phyloP scores from a whole-genome alignment of 2,329 filamentous ascomycete genomes.

The Aspergillus unguis region DNA sequence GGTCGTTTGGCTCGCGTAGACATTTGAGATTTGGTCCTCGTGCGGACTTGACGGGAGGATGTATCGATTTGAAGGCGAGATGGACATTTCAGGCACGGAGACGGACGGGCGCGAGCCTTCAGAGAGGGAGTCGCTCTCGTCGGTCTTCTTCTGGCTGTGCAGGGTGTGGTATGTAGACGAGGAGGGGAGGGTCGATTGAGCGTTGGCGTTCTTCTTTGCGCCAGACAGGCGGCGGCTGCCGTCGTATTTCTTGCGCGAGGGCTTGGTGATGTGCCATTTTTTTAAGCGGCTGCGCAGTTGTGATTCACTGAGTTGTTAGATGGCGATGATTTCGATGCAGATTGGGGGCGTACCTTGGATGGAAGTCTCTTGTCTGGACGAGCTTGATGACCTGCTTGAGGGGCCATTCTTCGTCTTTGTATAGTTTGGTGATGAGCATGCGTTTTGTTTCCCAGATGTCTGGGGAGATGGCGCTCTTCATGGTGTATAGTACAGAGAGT shows the following conservation, averaged over 20 bases:
- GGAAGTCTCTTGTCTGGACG: constrained; percentile 11
- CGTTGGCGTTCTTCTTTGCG: constrained; percentile 5
- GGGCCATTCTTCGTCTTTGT: constrained; percentile 14
- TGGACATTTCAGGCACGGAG: constrained; percentile 1
- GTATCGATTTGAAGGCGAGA: neutral
- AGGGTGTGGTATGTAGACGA: constrained; percentile 2
- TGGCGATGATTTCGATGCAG: neutral
- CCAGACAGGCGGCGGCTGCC: constrained; percentile 3
- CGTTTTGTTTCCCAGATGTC: constrained; percentile 13
- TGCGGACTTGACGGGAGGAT: constrained; percentile 2
- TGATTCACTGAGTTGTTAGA: constrained; percentile 1
- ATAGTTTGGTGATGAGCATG: constrained; percentile 10
- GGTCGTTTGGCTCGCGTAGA: neutral
- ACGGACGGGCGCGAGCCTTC: neutral
- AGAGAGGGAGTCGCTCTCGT: constrained; percentile 2
- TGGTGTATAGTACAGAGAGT: neutral
- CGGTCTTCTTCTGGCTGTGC: neutral
- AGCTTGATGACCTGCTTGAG: constrained; percentile 14
- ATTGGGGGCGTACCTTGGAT: neutral
- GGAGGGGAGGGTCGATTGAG: neutral
- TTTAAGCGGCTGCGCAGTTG: constrained; percentile 12
- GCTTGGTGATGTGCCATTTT: constrained; percentile 15
- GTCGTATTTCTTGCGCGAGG: constrained; percentile 11
- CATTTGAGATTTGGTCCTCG: neutral
- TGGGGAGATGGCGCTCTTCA: constrained; percentile 11